Conservation (phyloP, 179 eudicot genomes). For the Corrigiola litoralis region DNA sequence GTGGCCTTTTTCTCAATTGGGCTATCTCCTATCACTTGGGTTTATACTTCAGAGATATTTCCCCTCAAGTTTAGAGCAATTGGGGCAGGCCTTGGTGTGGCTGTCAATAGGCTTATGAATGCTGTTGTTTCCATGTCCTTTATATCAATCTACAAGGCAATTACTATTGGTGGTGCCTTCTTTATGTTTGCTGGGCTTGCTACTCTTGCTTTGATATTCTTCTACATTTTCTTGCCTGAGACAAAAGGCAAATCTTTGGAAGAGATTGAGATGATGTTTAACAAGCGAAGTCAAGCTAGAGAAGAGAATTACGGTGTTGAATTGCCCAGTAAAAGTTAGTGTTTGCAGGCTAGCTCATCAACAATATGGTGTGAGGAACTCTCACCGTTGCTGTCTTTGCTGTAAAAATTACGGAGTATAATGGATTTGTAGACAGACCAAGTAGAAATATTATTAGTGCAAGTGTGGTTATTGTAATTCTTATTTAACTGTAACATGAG, state of each 20-base stretch:
- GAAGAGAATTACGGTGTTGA: too few species aligned
- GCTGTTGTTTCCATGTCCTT: slow-evolving; percentile 40
- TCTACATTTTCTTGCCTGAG: slow-evolving; percentile 30
- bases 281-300: too few species aligned
- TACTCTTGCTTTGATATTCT: slow-evolving; percentile 30
- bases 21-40: slow-evolving; percentile 49
- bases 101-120: slow-evolving; percentile 37
- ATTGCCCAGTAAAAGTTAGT: too few species aligned
- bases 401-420: too few species aligned
- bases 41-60: slow-evolving; percentile 37
- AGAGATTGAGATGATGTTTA: slow-evolving; percentile 31
- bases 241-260: slow-evolving; percentile 43
- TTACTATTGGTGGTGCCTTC: slow-evolving; percentile 30
- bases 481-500: too few species aligned
- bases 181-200: slow-evolving; percentile 27
- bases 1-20: slow-evolving; percentile 45
- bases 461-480: too few species aligned
- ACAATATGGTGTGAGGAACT: too few species aligned
- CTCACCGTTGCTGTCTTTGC: too few species aligned
- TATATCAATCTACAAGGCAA: slow-evolving; percentile 26
- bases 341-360: too few species aligned
- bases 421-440: too few species aligned
- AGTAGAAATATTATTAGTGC: too few species aligned
- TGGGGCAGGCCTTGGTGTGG: slow-evolving; percentile 33
- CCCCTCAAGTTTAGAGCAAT: slow-evolving; percentile 39